These are phyloP conservation scores for Fraxinus floribunda DNA, from an alignment of 305 asterid genomes.

Conservation along the genomic window DNA sequence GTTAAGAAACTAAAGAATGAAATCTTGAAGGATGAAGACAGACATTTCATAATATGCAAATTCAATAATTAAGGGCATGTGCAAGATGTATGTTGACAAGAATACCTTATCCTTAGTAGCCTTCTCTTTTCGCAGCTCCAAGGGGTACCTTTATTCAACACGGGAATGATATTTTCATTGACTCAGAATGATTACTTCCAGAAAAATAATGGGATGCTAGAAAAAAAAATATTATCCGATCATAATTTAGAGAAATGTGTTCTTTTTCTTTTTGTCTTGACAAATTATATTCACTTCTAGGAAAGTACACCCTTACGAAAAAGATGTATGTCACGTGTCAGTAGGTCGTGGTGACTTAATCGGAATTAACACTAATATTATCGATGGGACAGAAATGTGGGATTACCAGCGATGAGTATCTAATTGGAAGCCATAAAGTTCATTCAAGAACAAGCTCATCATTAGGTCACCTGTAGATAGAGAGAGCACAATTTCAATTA, in stretches of 20 bases:
- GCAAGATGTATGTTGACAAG: not conserved
- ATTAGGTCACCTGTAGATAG: slow-evolving; percentile 66
- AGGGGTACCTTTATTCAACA: slow-evolving; percentile 68
- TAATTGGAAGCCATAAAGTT: slow-evolving; percentile 91
- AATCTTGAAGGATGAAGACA: not conserved
- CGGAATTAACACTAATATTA: slow-evolving; percentile 8
- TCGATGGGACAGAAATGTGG: not conserved
- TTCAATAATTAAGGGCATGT: slow-evolving; percentile 5
- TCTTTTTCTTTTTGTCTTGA: not conserved
- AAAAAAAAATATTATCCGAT: not conserved
- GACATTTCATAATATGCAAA: slow-evolving; percentile 5
- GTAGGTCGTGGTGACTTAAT: not conserved
- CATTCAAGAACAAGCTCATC: slow-evolving; percentile 97
- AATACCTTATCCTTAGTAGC: slow-evolving; percentile 78
- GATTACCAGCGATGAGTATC: slow-evolving; percentile 89
- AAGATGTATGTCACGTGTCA: not conserved
- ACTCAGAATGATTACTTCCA: slow-evolving; percentile 17
- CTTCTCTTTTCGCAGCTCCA: slow-evolving; percentile 94
- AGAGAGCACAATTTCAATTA: slow-evolving; percentile 10
- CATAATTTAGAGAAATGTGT: not conserved
- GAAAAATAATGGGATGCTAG: slow-evolving; percentile 14
- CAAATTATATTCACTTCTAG: not conserved
- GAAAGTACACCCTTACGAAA: not conserved
- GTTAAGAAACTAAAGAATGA: slow-evolving; percentile 4
- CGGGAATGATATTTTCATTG: slow-evolving; percentile 23